Conservation (phyloP, 2,329 filamentous ascomycete genomes). For the Fonsecaea multimorphosa region DNA sequence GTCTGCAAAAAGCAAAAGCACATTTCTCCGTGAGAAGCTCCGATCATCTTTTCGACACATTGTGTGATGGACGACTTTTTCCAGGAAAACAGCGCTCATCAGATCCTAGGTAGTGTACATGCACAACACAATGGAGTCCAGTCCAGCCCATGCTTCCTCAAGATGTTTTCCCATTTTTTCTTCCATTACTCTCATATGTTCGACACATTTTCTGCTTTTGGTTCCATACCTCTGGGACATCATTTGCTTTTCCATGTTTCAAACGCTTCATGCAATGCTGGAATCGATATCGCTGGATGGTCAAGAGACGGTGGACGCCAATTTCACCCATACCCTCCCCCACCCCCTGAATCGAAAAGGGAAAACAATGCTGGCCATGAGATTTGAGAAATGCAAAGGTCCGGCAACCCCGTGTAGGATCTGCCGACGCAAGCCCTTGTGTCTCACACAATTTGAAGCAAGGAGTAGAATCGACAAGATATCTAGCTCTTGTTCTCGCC, state of each 20-base stretch:
- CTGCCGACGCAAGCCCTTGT: not conserved
- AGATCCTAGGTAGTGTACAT: constrained; percentile 21
- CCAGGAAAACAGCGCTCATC: constrained; percentile 1
- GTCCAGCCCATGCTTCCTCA: constrained; percentile 1
- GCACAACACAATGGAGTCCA: constrained; percentile 1
- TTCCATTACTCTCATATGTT: not conserved
- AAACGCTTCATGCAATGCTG: constrained; percentile 18
- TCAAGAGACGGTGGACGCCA: not conserved
- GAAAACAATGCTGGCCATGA: constrained; percentile 7
- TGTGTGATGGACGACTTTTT: not conserved
- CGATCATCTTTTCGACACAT: not conserved
- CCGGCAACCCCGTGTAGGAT: not conserved
- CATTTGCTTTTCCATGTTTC: constrained; percentile 8
- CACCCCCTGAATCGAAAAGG: constrained; percentile 3
- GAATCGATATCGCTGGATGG: constrained; percentile 12
- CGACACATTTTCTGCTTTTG: constrained; percentile 3
- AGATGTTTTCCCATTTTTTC: not conserved
- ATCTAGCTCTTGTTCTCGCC: constrained; percentile 33
- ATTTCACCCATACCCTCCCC: not conserved
- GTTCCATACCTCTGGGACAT: not conserved
- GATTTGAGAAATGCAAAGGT: constrained; percentile 16
- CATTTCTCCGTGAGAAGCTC: not conserved
- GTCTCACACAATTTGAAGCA: not conserved
- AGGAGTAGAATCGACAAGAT: not conserved
- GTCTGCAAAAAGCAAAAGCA: constrained; percentile 1